Evolutionary conservation across 768 basidiomycete species (phyloP), one percentile per base, ranked within the genome.

Genomic region (Scleroderma citrinum): DNA sequence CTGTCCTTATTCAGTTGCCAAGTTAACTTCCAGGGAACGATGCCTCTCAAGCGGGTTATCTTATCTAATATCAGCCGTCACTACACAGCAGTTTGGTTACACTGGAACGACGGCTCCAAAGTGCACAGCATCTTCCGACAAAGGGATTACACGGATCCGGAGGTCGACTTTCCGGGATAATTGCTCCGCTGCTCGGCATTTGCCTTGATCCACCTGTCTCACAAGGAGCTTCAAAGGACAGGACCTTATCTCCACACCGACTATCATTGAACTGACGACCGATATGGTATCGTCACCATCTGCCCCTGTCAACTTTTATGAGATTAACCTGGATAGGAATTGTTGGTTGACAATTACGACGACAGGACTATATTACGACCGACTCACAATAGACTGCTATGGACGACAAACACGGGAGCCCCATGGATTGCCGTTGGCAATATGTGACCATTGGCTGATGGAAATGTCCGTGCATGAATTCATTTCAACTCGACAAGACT

Each of bases 311-410:
- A 44, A 26, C 30, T 26, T 51, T 55, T 56, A 53, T 52, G 55
- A 64, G 59, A 65, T 67, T 54, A 57, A 30, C 29, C 39, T 17
- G 54, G 58, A 56, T 58, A 50, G 45, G 54, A 38, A 53, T 17
- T 23, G 14, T n/a, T 26, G 7, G 40, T 14, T 20, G 24, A 42
- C 1, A 14, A 2, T 24, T 30, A 35, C 11, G 36, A 17, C 46
- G 6, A 47, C 19, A 23, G 26, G 41, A 53, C 23, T 37, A 26
- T 31, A 44, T 41, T 35, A 46, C 32, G 47, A 21, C 24, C 38
- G 20, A n/a, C n/a, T n/a, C n/a, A n/a, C n/a, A n/a, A n/a, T n/a
- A n/a, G n/a, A n/a, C n/a, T 3, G 16, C 7, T 10, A 7, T 39
- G 20, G 19, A 10, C 38, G 23, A 24, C 24, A n/a, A 26, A 29